A percentile compares a stretch with the other conserved stretches of the same genome.
phyloP scores from a whole-genome alignment of 2,329 filamentous ascomycete species.

The Aureobasidium sp. region DNA sequence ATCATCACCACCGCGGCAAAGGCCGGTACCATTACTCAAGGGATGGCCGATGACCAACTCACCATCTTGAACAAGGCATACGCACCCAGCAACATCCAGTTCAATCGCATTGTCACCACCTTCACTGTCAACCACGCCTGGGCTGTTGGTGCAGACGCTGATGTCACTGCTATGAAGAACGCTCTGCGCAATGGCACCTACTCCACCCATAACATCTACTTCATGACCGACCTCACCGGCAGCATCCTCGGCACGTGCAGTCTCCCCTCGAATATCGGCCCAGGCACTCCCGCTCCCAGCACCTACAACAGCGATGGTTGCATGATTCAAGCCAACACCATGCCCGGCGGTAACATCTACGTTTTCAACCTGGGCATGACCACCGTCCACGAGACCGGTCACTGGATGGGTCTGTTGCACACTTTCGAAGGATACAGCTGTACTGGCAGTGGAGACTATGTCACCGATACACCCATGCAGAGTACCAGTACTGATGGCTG shows the following conservation, averaged over 20 bases:
- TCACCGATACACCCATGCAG: slow-evolving; percentile 49
- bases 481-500: slow-evolving; percentile 59
- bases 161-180: slow-evolving; percentile 58
- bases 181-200: slow-evolving; percentile 61
- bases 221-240: slow-evolving; percentile 58
- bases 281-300: slow-evolving; percentile 40
- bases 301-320: slow-evolving; percentile 61
- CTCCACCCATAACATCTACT: slow-evolving; percentile 64
- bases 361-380: slow-evolving; percentile 57
- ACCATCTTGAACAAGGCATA: slow-evolving; percentile 48
- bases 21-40: slow-evolving; percentile 42
- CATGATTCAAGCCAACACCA: slow-evolving; percentile 62
- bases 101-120: slow-evolving; percentile 54
- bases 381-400: slow-evolving; percentile 53
- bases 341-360: slow-evolving; percentile 56
- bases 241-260: slow-evolving; percentile 62
- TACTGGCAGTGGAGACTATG: slow-evolving; percentile 49
- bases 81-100: slow-evolving; percentile 56
- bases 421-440: slow-evolving; percentile 53
- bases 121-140: slow-evolving; percentile 61
- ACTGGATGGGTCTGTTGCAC: slow-evolving; percentile 54
- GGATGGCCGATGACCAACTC: slow-evolving; percentile 44
- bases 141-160: slow-evolving; percentile 53
- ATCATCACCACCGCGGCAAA: slow-evolving; percentile 44
- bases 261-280: slow-evolving; percentile 45